Evolutionary conservation across 1,284 basidiomycete species (phyloP).

Genomic region (Puccinia brachypodii): DNA sequence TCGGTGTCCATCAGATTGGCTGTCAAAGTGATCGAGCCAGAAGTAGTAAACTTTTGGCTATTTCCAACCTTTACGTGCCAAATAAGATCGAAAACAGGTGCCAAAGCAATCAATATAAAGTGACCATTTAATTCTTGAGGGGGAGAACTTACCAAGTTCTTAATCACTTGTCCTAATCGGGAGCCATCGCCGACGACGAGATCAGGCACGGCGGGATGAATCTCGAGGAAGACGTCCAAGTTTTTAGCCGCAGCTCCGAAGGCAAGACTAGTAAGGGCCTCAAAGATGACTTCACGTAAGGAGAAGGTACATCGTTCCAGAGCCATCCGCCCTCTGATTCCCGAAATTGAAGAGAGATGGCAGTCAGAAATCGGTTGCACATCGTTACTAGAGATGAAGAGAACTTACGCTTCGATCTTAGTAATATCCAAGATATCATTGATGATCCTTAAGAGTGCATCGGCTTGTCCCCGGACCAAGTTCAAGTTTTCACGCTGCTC

Average conservation of each 20-base stretch:
- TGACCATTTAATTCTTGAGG: neutral
- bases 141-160: conserved; percentile 28
- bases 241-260: conserved; percentile 41
- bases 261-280: conserved; percentile 41
- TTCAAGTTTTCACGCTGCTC: conserved; percentile 48
- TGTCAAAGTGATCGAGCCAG: conserved; percentile 38
- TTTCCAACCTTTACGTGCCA: conserved; percentile 49
- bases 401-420: conserved; percentile 45
- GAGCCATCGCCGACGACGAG: conserved; percentile 44
- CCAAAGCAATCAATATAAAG: neutral
- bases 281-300: conserved; percentile 42
- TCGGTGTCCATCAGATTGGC: conserved; percentile 22
- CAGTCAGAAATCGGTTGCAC: too few species aligned
- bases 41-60: conserved; percentile 44
- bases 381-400: neutral
- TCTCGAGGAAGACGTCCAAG: conserved; percentile 43
- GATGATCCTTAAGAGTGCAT: conserved; percentile 40
- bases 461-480: conserved; percentile 38
- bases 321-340: conserved; percentile 42
- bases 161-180: conserved; percentile 46
- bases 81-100: neutral
- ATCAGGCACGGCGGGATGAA: conserved; percentile 47
- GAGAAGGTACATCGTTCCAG: conserved; percentile 45
- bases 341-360: neutral
- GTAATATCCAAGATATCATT: conserved; percentile 48